These are phyloP conservation scores for Colletotrichum sp. DNA, from an alignment of 2,329 filamentous ascomycete species.

Conservation along the genomic window DNA sequence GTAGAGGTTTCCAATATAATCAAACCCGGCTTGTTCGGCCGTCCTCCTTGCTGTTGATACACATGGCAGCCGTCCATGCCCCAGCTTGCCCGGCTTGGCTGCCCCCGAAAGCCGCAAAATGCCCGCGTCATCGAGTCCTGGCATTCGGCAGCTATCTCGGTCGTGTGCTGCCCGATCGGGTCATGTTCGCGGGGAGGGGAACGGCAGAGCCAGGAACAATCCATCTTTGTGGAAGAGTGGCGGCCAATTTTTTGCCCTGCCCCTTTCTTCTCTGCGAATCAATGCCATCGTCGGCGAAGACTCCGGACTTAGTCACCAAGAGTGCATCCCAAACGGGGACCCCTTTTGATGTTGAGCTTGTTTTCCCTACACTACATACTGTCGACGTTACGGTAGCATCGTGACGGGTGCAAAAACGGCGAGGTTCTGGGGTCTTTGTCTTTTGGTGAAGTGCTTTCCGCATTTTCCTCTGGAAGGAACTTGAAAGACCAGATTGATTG, in stretches of 20 bases:
- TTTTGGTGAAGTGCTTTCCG: neutral
- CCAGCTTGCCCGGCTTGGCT: neutral
- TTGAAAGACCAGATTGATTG: neutral
- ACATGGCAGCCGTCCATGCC: neutral
- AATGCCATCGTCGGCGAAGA: neutral
- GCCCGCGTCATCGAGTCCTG: slow-evolving; percentile 2
- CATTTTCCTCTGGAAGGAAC: neutral
- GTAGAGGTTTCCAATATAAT: neutral
- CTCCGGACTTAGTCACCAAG: neutral
- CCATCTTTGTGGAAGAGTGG: neutral
- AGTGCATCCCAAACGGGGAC: neutral
- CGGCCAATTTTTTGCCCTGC: neutral
- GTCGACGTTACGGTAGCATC: neutral
- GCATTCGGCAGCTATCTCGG: neutral
- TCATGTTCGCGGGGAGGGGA: neutral
- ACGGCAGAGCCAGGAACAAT: neutral
- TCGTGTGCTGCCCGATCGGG: neutral
- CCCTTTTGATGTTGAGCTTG: neutral
- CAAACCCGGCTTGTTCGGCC: neutral
- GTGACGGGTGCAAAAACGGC: neutral
- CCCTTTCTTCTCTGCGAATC: neutral
- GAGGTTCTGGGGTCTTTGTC: neutral
- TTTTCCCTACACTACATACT: neutral
- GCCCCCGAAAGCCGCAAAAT: neutral
- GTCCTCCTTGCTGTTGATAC: neutral